Base-by-base conservation (phyloP, 2,329 filamentous ascomycete species). In the Aspergillus sp. region DNA sequence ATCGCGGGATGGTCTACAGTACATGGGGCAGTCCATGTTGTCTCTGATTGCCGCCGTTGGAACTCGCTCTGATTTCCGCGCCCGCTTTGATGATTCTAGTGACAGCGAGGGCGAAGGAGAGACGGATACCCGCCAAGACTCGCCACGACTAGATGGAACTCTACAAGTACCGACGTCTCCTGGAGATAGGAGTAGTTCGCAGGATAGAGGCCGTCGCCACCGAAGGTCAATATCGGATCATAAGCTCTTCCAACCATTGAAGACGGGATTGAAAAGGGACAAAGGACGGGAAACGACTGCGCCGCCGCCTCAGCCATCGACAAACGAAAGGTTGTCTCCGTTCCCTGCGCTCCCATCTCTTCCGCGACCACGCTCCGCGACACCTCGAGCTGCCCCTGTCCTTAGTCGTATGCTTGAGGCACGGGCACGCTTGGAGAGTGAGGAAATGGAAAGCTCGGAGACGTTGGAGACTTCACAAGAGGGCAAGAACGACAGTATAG, bases 11-110 rank as follows among this genome's bases (percentile, higher is more conserved):
- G 74, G 78, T 56, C 78, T 81, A 52, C 79, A 83, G 63, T 92
- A 93, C 72, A 92, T 96, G 88, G 95, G 97, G 77, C 93, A 97
- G 82, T 96, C 92, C 66, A 89, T 98, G 59, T 96, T 97, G 76
- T 93, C 92, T 57, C 87, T 98, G 79, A 93, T 98, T 68, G 91
- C 93, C 7, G 92, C 92, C 17, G 92, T 92, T 43, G 92, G 93
- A 7, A 93, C 92, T 31, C 88, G 87, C 62, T 89, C 91, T 55
- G 90, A 96, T 77, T 93, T 96, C 72, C 89, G 91, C 75, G 85
- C 91, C 62, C 87, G 91, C 43, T 94, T 95, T 75, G 90, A 93
- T 71, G 90, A 90, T 67, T 93, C 90, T 46, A 95, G 91, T 69
- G 92, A 94, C 69, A 93, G 93, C 66, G 90, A 91, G 51, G 84